phyloP scores from a whole-genome alignment of 371 early-diverging fungal genomes.

The Mucor circinelloides region DNA sequence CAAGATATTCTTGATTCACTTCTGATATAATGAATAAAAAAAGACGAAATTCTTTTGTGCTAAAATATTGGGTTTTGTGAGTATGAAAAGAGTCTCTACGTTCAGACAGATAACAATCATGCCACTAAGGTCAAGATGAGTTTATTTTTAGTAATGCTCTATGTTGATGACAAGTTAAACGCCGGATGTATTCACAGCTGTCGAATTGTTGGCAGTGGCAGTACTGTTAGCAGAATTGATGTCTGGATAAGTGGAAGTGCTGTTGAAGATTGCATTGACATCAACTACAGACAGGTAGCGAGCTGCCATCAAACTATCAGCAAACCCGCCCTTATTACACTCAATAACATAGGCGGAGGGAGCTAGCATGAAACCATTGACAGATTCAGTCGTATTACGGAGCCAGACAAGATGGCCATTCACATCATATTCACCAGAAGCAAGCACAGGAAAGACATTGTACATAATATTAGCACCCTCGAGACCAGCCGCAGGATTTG shows the following conservation, averaged over 20 bases:
- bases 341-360: constrained; percentile 9
- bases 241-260: neutral
- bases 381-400: constrained; percentile 7
- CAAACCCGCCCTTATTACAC: constrained; percentile 7
- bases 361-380: constrained; percentile 3
- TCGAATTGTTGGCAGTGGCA: neutral
- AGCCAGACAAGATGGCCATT: constrained; percentile 6
- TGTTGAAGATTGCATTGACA: neutral
- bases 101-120: too few species aligned
- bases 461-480: constrained; percentile 4
- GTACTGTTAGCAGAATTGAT: neutral
- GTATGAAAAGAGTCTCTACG: too few species aligned
- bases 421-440: constrained; percentile 5
- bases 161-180: neutral
- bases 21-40: too few species aligned
- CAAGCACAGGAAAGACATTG: constrained; percentile 1
- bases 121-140: too few species aligned
- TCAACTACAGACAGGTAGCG: neutral
- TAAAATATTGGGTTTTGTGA: too few species aligned
- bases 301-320: constrained; percentile 5
- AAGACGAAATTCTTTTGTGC: too few species aligned
- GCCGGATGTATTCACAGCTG: neutral
- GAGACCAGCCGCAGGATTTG: constrained; percentile 18
- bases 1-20: neutral
- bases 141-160: too few species aligned